phyloP scores from a whole-genome alignment of 768 basidiomycete species.

The Omphalotus guepiniiformis region DNA sequence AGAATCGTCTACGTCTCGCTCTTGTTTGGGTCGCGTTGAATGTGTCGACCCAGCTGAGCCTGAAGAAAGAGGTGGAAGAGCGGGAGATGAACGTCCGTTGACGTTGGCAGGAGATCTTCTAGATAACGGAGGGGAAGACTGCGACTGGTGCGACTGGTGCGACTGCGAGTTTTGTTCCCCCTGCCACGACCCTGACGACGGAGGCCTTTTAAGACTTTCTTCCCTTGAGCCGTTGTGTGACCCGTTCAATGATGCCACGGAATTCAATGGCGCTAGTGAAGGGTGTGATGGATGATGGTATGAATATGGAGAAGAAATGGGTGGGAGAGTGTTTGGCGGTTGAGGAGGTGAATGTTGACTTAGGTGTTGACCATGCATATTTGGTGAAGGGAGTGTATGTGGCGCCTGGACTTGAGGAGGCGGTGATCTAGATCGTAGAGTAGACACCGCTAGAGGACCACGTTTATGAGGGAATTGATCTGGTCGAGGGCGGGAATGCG shows the following conservation, averaged over 20 bases:
- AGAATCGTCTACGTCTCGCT: too few species aligned
- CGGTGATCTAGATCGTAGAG: slow-evolving; percentile 48
- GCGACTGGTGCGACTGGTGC: too few species aligned
- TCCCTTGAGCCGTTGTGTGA: not conserved
- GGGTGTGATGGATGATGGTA: slow-evolving; percentile 8
- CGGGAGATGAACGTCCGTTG: not conserved
- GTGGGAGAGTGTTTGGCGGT: slow-evolving; percentile 6
- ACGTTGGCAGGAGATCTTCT: slow-evolving; percentile 1
- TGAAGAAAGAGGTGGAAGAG: not conserved
- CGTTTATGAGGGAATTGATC: slow-evolving; percentile 81
- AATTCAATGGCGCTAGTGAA: slow-evolving; percentile 4
- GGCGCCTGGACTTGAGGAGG: slow-evolving; percentile 28
- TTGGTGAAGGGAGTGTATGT: slow-evolving; percentile 21
- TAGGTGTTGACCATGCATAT: not conserved
- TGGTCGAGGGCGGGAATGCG: slow-evolving; percentile 72
- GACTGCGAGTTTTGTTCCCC: too few species aligned
- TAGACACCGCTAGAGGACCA: slow-evolving; percentile 55
- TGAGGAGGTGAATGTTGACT: not conserved
- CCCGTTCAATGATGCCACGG: not conserved
- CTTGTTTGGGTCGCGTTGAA: slow-evolving; percentile 1
- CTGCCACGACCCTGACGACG: slow-evolving; percentile 3
- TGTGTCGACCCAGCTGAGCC: not conserved
- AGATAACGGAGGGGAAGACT: slow-evolving; percentile 1
- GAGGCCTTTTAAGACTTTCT: slow-evolving; percentile 2
- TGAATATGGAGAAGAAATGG: slow-evolving; percentile 8